Evolutionary conservation across 1,284 basidiomycete species (phyloP), one percentile per base, ranked within the genome.

Genomic region (Exobasidium cylindrosporum): DNA sequence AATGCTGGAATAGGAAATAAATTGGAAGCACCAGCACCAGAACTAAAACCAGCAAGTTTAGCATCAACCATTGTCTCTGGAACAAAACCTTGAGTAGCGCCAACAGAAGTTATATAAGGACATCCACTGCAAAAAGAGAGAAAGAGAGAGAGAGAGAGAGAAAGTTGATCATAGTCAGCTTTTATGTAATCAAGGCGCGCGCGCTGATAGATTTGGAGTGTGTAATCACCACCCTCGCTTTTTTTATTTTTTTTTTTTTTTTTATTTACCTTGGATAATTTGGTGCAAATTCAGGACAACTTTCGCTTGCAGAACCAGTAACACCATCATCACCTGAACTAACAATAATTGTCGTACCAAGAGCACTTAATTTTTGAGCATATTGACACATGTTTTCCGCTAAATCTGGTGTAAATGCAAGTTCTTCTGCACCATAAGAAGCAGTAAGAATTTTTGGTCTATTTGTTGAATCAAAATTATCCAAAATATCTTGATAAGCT

Each of bases 271-370:
- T 21, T 30, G 65, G 65, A 44, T 67, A 67, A 10, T 58, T 58
- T 21, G 62, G 62, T 30, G 59, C 46, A 46, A 66, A 66, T 4
- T 30, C n/a, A 3, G 50, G 29, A 7, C 31, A 24, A 50, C 58
- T 54, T 1, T 31, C n/a, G 3, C 32, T 46, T n/a, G 47, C 53
- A 23, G 17, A 23, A n/a, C 59, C 58, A 21, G 23, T 47, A 1
- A 67, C 63, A 23, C 65, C 65, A 26, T 54, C 31, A 43, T 67
- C 65, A 13, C 63, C 65, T 2, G 63, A 61, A 5, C 53, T n/a
- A 17, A 67, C 54, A 3, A 65, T 53, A 29, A 67, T 61, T 3
- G 65, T 67, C 6, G 64, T 65, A 10, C 65, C 65, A 11, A 57
- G 21, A 13, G 59, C 46, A 7, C 58, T 58, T 24, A 67, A 60